Conservation (phyloP, 805 yeast species). For the Teunomyces gatunensis region DNA sequence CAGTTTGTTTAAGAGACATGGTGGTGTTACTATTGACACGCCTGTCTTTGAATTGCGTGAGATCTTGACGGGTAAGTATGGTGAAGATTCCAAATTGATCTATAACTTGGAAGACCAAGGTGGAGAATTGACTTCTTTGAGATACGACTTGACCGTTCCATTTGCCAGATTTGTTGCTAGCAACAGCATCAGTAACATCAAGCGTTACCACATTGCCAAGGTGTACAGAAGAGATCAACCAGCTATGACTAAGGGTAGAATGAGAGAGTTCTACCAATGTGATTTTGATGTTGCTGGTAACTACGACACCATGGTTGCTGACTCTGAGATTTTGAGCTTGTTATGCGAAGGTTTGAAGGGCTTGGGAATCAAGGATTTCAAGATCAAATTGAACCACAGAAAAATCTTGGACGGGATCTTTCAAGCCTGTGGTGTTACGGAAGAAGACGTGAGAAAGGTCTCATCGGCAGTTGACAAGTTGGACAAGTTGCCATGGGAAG, state of each 20-base stretch:
- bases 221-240: conserved; percentile 99
- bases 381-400: conserved; percentile 91
- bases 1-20: conserved; percentile 84
- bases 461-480: conserved; percentile 96
- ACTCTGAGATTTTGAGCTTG: conserved; percentile 81
- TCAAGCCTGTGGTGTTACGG: conserved; percentile 90
- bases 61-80: conserved; percentile 94
- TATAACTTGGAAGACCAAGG: conserved; percentile 98
- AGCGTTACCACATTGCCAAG: conserved; percentile 95
- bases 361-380: conserved; percentile 85
- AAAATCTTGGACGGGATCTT: conserved; percentile 95
- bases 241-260: conserved; percentile 99
- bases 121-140: conserved; percentile 91
- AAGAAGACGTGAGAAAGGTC: conserved; percentile 88
- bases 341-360: conserved; percentile 80
- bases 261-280: conserved; percentile 99
- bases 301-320: conserved; percentile 95
- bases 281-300: conserved; percentile 96
- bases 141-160: conserved; percentile 97
- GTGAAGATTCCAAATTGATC: conserved; percentile 96
- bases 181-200: conserved; percentile 86
- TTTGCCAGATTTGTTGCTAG: conserved; percentile 96
- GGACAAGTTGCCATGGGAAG: conserved; percentile 95
- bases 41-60: conserved; percentile 97
- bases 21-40: conserved; percentile 97